phyloP scores from a whole-genome alignment of 2,329 filamentous ascomycete species.

The Aureobasidium pullulans region DNA sequence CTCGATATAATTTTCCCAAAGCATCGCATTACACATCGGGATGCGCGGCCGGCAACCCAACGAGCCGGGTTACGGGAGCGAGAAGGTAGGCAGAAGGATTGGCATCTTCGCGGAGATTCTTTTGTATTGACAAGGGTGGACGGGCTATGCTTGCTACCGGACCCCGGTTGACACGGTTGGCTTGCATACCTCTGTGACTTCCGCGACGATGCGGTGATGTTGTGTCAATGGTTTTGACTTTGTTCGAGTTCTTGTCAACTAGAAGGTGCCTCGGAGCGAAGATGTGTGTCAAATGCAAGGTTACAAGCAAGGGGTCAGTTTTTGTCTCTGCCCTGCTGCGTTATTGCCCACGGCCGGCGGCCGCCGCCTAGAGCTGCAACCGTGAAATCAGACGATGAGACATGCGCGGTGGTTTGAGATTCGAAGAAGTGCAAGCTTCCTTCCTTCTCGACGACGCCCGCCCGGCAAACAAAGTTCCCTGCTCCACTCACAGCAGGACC shows the following conservation, averaged over 20 bases:
- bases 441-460: neutral
- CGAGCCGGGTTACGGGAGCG: neutral
- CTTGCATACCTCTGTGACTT: neutral
- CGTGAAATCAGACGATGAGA: neutral
- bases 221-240: neutral
- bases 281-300: neutral
- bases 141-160: neutral
- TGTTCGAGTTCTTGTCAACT: neutral
- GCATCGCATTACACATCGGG: neutral
- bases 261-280: neutral
- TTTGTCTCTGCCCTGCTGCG: no score
- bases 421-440: neutral
- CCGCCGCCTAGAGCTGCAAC: neutral
- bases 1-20: neutral
- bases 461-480: neutral
- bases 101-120: neutral
- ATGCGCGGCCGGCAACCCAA: neutral
- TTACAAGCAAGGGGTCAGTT: neutral
- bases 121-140: neutral
- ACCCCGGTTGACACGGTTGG: neutral
- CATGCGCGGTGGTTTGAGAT: constrained; percentile 4
- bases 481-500: neutral
- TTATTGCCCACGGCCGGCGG: neutral
- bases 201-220: neutral
- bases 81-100: neutral